Base-by-base conservation (phyloP, 495 filamentous ascomycete species). In the Aspergillus ostianus region DNA sequence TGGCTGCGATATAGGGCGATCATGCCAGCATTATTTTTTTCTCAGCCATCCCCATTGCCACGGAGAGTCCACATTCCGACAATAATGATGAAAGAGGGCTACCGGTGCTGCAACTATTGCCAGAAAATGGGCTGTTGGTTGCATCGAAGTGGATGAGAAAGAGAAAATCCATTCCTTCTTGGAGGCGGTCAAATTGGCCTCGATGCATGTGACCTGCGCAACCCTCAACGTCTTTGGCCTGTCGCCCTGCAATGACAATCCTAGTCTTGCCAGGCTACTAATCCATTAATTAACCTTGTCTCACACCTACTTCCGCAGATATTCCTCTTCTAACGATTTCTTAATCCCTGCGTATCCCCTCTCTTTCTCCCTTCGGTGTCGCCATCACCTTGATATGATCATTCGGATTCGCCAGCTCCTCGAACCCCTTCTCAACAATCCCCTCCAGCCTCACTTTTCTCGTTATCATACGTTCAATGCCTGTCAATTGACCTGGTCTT, bases 371-470 rank as follows among this genome's bases (percentile, higher is more conserved):
- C 47, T 47, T 80, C 68, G 41, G 82, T 19, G 56, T 59, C 29
- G 61, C 79, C 56, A 86, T 61, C 29, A 85, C 79, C 64, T 85
- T 85, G 29, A 85, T 77, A 66, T 85, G 82, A 54, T 83, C 80
- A 57, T 80, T 84, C 32, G 84, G 78, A 20, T 77, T 69, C 48
- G 83, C 77, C 53, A 85, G 71, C 21, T 77, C 70, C 69, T 78
- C 73, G 62, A 85, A 82, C 1, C 82, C 84, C 53, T 80, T 76
- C 59, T 82, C 77, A 48, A 75, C 78, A 27, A 86, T 77, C 20
- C 82, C 74, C 45, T 81, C 74, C 63, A 86, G 55, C 10, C 67
- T 58, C 32, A 85, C 77, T 63, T 72, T 78, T 59, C 75, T 73
- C 20, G 83, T 84, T 50, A 86, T 84, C 84, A 86, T 86, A 6